phyloP scores from a whole-genome alignment of 495 filamentous ascomycete species.

The Aspergillus ellipticus region DNA sequence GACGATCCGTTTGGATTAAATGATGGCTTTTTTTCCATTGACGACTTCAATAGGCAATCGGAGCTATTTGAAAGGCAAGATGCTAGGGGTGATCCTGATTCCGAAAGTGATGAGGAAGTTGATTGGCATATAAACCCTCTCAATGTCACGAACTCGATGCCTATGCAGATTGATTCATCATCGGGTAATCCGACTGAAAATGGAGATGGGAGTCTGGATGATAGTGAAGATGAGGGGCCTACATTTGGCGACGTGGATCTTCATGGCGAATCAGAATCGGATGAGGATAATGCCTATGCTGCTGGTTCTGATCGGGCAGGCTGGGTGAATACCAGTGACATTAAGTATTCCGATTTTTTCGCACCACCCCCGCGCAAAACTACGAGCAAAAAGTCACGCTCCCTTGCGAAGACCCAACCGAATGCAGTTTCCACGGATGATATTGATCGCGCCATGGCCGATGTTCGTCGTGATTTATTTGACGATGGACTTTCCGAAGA shows the following conservation, averaged over 20 bases:
- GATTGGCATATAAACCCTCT: slow-evolving; percentile 79
- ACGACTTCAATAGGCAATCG: slow-evolving; percentile 92
- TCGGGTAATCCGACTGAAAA: slow-evolving; percentile 8
- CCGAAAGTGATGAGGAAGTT: slow-evolving; percentile 71
- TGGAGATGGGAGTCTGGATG: slow-evolving; percentile 39
- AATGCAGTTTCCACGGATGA: slow-evolving; percentile 51
- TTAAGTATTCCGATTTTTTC: slow-evolving; percentile 89
- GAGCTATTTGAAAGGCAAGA: slow-evolving; percentile 85
- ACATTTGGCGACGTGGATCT: slow-evolving; percentile 70
- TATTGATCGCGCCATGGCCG: slow-evolving; percentile 81
- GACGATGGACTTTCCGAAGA: slow-evolving; percentile 67
- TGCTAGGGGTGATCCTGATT: slow-evolving; percentile 58
- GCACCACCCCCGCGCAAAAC: slow-evolving; percentile 73
- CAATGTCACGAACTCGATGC: slow-evolving; percentile 19
- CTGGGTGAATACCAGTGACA: slow-evolving; percentile 73
- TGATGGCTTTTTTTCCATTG: slow-evolving; percentile 97
- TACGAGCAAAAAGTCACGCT: slow-evolving; percentile 44
- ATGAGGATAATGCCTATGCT: slow-evolving; percentile 49
- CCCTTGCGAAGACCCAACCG: slow-evolving; percentile 50
- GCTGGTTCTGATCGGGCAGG: slow-evolving; percentile 41
- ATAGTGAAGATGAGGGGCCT: slow-evolving; percentile 67
- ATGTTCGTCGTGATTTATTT: slow-evolving; percentile 88
- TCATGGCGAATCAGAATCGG: slow-evolving; percentile 54
- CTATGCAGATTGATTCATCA: slow-evolving; percentile 12
- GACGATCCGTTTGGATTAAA: slow-evolving; percentile 69